phyloP scores from a whole-genome alignment of 208 protist genomes.

The Wallacemonas sp. region DNA sequence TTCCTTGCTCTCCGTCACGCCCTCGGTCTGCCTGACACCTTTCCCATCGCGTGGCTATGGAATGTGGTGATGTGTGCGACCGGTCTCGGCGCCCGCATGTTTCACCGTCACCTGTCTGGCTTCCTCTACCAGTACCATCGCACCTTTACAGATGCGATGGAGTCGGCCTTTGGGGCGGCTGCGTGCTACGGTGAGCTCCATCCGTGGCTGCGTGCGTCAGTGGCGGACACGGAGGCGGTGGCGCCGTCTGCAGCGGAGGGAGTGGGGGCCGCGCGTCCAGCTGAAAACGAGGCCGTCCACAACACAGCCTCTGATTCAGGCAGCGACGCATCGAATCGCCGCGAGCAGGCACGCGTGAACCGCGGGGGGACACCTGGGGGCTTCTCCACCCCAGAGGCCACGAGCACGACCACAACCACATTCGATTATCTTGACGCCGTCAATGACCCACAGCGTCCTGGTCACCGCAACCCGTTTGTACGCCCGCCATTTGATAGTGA shows the following conservation, averaged over 20 bases:
- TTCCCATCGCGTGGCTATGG: constrained; percentile 71
- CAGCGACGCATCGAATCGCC: too few species aligned
- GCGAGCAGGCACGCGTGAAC: too few species aligned
- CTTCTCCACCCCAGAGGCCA: not conserved
- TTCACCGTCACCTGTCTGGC: constrained; percentile 37
- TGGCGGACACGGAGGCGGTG: constrained; percentile 3
- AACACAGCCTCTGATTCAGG: too few species aligned
- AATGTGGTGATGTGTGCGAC: constrained; percentile 68
- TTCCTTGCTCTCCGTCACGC: constrained; percentile 36
- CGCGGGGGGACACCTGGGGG: not conserved
- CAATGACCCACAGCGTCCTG: not conserved
- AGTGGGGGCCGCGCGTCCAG: not conserved
- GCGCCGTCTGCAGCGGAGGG: not conserved
- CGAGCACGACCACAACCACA: constrained; percentile 3
- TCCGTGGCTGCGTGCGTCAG: constrained; percentile 4
- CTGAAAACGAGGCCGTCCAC: not conserved
- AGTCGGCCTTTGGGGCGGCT: constrained; percentile 29
- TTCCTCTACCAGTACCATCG: constrained; percentile 32
- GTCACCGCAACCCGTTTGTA: not conserved
- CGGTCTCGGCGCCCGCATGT: constrained; percentile 39
- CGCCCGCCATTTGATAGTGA: not conserved
- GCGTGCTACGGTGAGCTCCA: constrained; percentile 36
- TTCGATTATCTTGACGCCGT: not conserved
- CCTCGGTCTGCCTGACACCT: constrained; percentile 46
- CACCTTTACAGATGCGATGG: constrained; percentile 51